Conservation (phyloP, 2,329 filamentous ascomycete genomes). For the Macrophomina phaseolina region DNA sequence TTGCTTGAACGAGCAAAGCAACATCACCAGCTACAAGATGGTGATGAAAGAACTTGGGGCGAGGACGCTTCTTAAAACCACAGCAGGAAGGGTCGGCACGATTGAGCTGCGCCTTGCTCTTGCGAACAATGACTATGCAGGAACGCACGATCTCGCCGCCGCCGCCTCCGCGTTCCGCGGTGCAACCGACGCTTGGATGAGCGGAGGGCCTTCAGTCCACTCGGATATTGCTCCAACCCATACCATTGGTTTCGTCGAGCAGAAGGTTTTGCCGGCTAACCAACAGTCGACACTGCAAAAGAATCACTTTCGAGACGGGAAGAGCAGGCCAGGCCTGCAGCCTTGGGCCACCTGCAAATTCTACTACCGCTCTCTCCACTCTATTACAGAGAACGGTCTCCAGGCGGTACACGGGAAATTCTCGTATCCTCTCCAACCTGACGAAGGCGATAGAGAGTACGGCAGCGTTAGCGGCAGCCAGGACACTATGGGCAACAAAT, state of each 20-base stretch:
- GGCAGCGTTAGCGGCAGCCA: too few species aligned
- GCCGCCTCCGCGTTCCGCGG: too few species aligned
- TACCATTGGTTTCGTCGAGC: not conserved
- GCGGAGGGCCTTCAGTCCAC: not conserved
- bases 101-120: constrained; percentile 40
- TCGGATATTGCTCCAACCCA: not conserved
- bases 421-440: not conserved
- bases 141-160: not conserved
- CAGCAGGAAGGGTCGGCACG: constrained; percentile 33
- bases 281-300: not conserved
- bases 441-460: not conserved
- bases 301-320: not conserved
- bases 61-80: not conserved
- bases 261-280: constrained; percentile 31
- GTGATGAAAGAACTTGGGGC: not conserved
- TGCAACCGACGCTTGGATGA: not conserved
- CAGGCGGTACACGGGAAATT: not conserved
- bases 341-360: constrained; percentile 50
- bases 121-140: too few species aligned
- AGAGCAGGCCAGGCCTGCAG: constrained; percentile 37
- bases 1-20: not conserved
- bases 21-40: not conserved
- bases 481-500: too few species aligned
- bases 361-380: constrained; percentile 45
- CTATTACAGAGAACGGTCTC: not conserved